Conservation (phyloP, 305 asterid genomes). For the Fraxinus platypoda region DNA sequence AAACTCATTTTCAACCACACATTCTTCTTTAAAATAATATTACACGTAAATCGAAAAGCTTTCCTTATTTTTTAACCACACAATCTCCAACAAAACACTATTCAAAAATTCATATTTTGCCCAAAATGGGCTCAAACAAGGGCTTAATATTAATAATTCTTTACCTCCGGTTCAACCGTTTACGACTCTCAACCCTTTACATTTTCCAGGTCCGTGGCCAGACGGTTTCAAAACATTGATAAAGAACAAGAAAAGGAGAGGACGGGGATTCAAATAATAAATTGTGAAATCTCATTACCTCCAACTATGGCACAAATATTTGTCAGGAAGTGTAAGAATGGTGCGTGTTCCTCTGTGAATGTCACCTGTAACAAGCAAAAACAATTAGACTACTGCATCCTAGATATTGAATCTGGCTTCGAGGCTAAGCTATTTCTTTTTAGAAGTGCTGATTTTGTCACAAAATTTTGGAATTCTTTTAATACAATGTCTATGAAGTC, state of each 20-base stretch:
- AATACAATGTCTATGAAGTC: not conserved
- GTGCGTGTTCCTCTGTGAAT: conserved; percentile 65
- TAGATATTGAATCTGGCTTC: not conserved
- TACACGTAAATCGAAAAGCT: not conserved
- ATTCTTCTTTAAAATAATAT: no score
- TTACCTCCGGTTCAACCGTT: not conserved
- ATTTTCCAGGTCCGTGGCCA: not conserved
- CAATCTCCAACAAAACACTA: not conserved
- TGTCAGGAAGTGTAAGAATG: conserved; percentile 91
- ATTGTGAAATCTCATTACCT: conserved; percentile 43
- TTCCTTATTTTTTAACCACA: not conserved
- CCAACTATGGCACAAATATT: conserved; percentile 93
- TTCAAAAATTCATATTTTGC: not conserved
- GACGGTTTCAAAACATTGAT: not conserved
- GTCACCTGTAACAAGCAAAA: conserved; percentile 61
- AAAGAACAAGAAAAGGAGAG: not conserved
- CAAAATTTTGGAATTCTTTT: not conserved
- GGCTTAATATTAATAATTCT: not conserved
- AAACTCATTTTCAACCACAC: not conserved
- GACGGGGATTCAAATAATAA: not conserved
- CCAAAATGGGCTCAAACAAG: not conserved
- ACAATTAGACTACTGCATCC: not conserved
- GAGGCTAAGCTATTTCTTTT: not conserved
- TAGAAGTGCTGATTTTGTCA: not conserved
- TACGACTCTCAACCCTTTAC: not conserved